Base-by-base conservation (phyloP, 495 filamentous ascomycete species). In the Cryomyces antarcticus region DNA sequence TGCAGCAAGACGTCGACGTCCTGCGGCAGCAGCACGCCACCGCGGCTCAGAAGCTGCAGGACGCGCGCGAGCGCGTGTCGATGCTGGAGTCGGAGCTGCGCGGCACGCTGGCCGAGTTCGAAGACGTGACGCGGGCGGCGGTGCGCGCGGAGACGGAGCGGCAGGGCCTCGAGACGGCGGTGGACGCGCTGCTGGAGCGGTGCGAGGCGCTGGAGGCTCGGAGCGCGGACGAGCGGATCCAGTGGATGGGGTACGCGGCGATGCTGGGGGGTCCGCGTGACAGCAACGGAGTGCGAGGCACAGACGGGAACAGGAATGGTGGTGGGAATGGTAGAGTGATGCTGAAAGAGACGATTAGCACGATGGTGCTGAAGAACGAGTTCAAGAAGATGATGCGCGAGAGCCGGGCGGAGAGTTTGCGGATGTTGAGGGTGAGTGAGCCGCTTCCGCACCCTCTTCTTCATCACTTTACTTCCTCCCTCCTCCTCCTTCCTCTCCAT, bases 341-440 rank as follows among this genome's bases (percentile, higher is more conserved):
- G 7, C 27, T 17, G 27, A 36, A 39, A 37, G 73, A 76, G 51
- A 72, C 64, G 7, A 85, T 75, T 3, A 80, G 75, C 50, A 82
- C 74, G 2, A 72, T 71, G 63, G 75, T 84, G 12, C 57, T 88
- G 42, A 79, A 77, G 61, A 80, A 75, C 41, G 81, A 88, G 56
- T 88, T 88, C 56, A 82, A 81, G 67, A 85, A 83, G 65, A 86
- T 88, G 82, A 88, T 86, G 81, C 68, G 78, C 41, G 81, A 86
- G 49, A 80, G 77, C 44, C 73, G 79, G 39, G 67, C 69, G 11
- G 82, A 88, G 51, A 75, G 75, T 46, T 63, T 74, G 56, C 81
- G 70, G 62, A 64, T 69, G 41, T 54, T 86, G 33, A 77, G 70
- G 66, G 81, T 85, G 53, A 57, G 72, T 67, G 9, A 10, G 9